Evolutionary conservation across 169 alveolate species (phyloP), one percentile per base, ranked within the genome.

Genomic region (Plasmodium vinckei): DNA sequence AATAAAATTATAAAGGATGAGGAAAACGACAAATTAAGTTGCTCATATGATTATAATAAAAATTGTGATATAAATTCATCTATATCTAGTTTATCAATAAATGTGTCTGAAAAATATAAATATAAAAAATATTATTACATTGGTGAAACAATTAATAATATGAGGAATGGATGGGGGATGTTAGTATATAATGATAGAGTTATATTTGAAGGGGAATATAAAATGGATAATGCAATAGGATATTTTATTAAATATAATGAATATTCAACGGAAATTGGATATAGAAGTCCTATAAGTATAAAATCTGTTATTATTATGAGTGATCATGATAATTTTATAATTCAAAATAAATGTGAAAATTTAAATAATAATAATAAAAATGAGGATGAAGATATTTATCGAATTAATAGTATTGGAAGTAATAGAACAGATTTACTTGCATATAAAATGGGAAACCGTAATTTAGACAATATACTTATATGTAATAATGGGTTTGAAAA

Each of bases 101-200:
- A 82, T 39, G 54, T 63, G 2, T 21, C 59, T 6, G 82, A 82
- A 46, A 67, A 21, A 42, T 54, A 82, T 15, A 82, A 82, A 49
- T 47, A 33, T 12, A 82, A 19, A 47, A 82, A 82, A 60, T 92
- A 65, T 63, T 88, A 82, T 49, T 92, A 92, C 13, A 84, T 84
- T 42, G 94, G 94, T 6, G 94, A 92, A 21, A 87, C 94, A 0
- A 19, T 92, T 4, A 92, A 92, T 54, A 92, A 87, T 72, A 60
- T 84, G 13, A 27, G 94, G 25, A 87, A 92, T 79, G 94, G 94
- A 13, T 92, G 94, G 94, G 94, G 94, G 1, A 84, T 92, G 79
- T 61, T 92, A 12, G 89, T 92, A 23, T 87, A 84, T 61, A 72
- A 70, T 46, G 87, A 92, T 53, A 53, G 89, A 65, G 90, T 92